Percentiles rank a stretch among this genome's conserved stretches.
These are phyloP conservation scores for Oleoguttula mirabilis DNA, from an alignment of 495 filamentous ascomycete genomes.

Conservation along the genomic window DNA sequence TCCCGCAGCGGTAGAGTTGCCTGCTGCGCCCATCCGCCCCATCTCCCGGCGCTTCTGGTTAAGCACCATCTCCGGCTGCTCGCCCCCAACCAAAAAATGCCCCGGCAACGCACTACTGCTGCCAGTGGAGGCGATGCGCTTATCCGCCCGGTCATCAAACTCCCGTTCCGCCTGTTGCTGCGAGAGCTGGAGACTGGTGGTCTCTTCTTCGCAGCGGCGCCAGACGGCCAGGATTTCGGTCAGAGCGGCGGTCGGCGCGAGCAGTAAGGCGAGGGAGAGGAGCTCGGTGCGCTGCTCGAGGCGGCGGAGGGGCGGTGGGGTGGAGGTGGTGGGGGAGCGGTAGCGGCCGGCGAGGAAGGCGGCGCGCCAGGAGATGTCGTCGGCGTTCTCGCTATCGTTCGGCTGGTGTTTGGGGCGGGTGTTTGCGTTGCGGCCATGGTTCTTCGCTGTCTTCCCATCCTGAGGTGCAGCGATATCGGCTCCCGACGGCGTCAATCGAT, in stretches of 20 bases:
- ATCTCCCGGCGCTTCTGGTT: conserved; percentile 19
- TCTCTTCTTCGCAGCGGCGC: conserved; percentile 78
- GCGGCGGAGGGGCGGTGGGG: conserved; percentile 44
- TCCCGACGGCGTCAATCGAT: conserved; percentile 33
- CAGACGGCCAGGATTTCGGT: conserved; percentile 76
- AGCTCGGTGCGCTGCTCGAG: conserved; percentile 83
- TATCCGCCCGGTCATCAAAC: conserved; percentile 57
- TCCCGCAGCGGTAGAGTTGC: no score
- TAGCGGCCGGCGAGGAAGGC: conserved; percentile 80
- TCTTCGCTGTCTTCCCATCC: conserved; percentile 3
- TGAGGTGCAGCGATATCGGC: conserved; percentile 3
- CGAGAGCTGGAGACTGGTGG: conserved; percentile 44
- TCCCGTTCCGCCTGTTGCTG: conserved; percentile 59
- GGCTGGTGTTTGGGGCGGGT: neutral
- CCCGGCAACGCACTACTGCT: conserved; percentile 20
- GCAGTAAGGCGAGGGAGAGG: conserved; percentile 67
- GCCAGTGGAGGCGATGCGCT: no score
- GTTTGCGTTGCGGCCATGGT: conserved; percentile 6
- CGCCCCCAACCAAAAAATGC: conserved; percentile 13
- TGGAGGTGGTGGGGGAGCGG: conserved; percentile 39
- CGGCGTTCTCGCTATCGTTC: no score
- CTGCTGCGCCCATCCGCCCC: conserved; percentile 19
- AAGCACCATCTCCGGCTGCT: conserved; percentile 14
- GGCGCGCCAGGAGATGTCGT: conserved; percentile 86
- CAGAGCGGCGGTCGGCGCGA: conserved; percentile 66